A percentile compares a stretch with the other conserved stretches of the same genome.
Evolutionary conservation across 1,284 basidiomycete genomes (phyloP).

Genomic region (Naganishia sp.): DNA sequence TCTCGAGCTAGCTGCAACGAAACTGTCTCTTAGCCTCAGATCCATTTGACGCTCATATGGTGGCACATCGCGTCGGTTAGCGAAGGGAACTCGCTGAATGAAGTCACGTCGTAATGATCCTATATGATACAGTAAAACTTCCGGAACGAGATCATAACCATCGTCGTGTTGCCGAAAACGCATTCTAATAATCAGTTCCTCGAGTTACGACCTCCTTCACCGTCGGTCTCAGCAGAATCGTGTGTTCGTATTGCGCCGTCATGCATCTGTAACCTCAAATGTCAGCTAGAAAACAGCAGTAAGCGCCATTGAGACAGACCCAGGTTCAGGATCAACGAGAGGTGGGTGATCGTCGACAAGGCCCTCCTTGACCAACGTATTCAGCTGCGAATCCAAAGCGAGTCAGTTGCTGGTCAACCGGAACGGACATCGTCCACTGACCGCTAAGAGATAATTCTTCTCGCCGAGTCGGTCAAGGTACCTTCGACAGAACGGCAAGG

Average conservation of each 20-base stretch:
- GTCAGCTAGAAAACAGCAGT: not conserved
- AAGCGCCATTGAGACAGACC: slow-evolving; percentile 39
- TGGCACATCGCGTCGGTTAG: no score
- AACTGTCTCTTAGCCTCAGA: not conserved
- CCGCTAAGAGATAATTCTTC: slow-evolving; percentile 88
- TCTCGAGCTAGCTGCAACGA: not conserved
- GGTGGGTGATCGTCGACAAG: slow-evolving; percentile 96
- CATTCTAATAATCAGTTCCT: slow-evolving; percentile 79
- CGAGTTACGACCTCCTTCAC: slow-evolving; percentile 93
- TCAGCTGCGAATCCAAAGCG: slow-evolving; percentile 62
- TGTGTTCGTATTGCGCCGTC: slow-evolving; percentile 97
- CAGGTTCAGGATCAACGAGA: slow-evolving; percentile 66
- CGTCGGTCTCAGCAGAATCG: slow-evolving; percentile 84
- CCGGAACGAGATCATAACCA: not conserved
- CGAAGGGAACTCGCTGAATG: no score
- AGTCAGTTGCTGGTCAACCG: slow-evolving; percentile 6
- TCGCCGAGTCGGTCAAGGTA: slow-evolving; percentile 94
- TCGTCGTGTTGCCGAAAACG: slow-evolving; percentile 20
- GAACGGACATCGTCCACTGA: slow-evolving; percentile 55
- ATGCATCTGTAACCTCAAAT: slow-evolving; percentile 61
- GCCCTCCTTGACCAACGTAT: slow-evolving; percentile 82
- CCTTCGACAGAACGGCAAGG: slow-evolving; percentile 90
- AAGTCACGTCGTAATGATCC: not conserved
- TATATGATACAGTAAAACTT: not conserved
- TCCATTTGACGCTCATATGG: not conserved